phyloP scores from a whole-genome alignment of 2,329 filamentous ascomycete species.

The Lizonia empirigonia region DNA sequence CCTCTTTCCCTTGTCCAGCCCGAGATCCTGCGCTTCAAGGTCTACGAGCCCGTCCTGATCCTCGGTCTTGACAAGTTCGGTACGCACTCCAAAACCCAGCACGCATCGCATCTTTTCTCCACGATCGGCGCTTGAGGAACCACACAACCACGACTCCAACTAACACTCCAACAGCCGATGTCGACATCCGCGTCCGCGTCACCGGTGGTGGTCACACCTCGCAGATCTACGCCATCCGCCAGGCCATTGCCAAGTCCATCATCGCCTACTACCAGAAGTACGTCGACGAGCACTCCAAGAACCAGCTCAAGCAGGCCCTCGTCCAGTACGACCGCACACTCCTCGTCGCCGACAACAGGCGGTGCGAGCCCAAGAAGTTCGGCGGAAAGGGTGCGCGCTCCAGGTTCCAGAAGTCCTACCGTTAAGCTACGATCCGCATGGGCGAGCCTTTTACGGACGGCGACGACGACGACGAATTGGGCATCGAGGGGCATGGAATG shows the following conservation, averaged over 20 bases:
- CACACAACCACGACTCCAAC: slow-evolving; percentile 1
- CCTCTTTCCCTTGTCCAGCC: slow-evolving; percentile 93
- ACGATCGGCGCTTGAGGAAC: slow-evolving; percentile 5
- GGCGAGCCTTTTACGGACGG: neutral
- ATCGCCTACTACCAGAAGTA: slow-evolving; percentile 99
- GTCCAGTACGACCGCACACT: slow-evolving; percentile 96
- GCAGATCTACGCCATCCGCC: slow-evolving; percentile 97
- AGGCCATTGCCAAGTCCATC: slow-evolving; percentile 97
- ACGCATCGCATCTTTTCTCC: neutral
- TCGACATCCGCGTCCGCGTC: slow-evolving; percentile 97
- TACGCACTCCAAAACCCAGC: slow-evolving; percentile 42
- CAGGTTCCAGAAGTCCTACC: slow-evolving; percentile 99
- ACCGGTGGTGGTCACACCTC: slow-evolving; percentile 96
- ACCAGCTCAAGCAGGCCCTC: slow-evolving; percentile 96
- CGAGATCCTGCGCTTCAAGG: slow-evolving; percentile 98
- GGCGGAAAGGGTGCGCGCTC: slow-evolving; percentile 91
- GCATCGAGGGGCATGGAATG: slow-evolving; percentile 41
- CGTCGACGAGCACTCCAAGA: slow-evolving; percentile 99
- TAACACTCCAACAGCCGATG: slow-evolving; percentile 61
- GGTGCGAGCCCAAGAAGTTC: slow-evolving; percentile 99
- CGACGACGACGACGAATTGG: neutral
- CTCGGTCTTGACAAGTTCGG: slow-evolving; percentile 96
- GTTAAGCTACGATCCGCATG: slow-evolving; percentile 64
- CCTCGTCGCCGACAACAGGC: slow-evolving; percentile 98
- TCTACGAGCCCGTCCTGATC: slow-evolving; percentile 98